Base-by-base conservation (phyloP, 352 stramenopile genomes). In the Phytophthora macrochlamydospora region DNA sequence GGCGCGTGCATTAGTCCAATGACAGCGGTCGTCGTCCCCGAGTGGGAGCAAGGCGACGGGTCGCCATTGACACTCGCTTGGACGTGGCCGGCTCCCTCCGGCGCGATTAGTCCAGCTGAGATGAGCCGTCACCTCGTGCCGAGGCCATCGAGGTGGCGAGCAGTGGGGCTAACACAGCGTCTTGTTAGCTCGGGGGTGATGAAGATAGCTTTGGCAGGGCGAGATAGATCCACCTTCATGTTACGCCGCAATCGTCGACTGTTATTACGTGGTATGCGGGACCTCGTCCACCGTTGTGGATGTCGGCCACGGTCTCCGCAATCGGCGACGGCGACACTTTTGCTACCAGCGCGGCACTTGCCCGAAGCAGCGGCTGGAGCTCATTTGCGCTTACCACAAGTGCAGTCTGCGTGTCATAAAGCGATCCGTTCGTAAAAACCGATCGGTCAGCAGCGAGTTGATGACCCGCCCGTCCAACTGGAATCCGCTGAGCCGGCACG, bases 1-100 rank as follows among this genome's bases (percentile, higher is more conserved):
- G 51, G 37, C 51, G 33, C 64, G 64, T 71, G 64, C 13, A 40
- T 14, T 12, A 71, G 40, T 38, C 64, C 64, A 71, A 71, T 71
- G 51, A 64, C 14, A 63, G 53, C 52, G 46, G 40, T 63, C 14
- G 56, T 38, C 58, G 24, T 24, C n/a, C 38, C 40, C 32, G 58
- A 71, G 40, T 63, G 64, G 58, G 14, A 45, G 30, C 51, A 46
- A 62, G 64, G 51, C 18, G 18, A 24, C 18, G 18, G 18, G 18
- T 24, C 18, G 18, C 18, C 18, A 24, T 24, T 24, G 18, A 24
- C 64, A 59, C 24, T 42, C 50, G 40, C 40, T 49, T 13, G 31
- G 54, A 8, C 52, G 18, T 8, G 13, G n/a, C 53, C 40, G 62
- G 48, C 42, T 64, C 59, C 62, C 28, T 70, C 56, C 62, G 56